phyloP scores from a whole-genome alignment of 805 yeast species.

The Zygosaccharomyces siamensis region DNA sequence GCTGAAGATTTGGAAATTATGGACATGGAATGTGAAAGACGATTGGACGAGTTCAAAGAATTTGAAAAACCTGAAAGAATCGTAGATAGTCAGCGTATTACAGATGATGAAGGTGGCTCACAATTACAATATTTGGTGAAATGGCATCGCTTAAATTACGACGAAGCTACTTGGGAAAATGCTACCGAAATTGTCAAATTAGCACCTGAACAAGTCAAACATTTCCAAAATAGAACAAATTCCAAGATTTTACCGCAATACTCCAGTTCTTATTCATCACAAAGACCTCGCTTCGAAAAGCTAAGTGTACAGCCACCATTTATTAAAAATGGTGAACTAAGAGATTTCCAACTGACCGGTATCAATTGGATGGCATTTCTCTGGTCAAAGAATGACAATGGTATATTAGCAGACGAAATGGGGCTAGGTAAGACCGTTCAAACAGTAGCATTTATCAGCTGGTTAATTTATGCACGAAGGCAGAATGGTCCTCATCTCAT shows the following conservation, averaged over 20 bases:
- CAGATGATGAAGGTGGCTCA: constrained; percentile 49
- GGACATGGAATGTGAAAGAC: constrained; percentile 85
- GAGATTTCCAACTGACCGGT: constrained; percentile 98
- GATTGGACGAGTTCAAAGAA: constrained; percentile 77
- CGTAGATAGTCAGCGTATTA: constrained; percentile 74
- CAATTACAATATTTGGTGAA: constrained; percentile 80
- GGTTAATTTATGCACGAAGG: constrained; percentile 92
- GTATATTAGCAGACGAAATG: constrained; percentile 98
- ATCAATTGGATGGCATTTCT: constrained; percentile 99
- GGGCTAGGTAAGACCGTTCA: constrained; percentile 98
- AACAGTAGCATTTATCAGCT: constrained; percentile 87
- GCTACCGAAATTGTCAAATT: constrained; percentile 80
- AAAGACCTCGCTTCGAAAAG: constrained; percentile 87
- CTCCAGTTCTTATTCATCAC: constrained; percentile 61
- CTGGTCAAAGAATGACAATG: constrained; percentile 97
- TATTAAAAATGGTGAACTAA: constrained; percentile 82
- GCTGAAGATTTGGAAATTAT: constrained; percentile 89
- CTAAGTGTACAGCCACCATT: constrained; percentile 80
- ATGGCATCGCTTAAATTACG: constrained; percentile 91
- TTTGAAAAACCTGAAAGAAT: constrained; percentile 85
- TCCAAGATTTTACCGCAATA: constrained; percentile 80
- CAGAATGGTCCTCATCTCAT: constrained; percentile 97
- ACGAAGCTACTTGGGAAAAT: constrained; percentile 95
- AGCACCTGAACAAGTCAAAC: constrained; percentile 79
- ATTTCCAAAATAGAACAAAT: constrained; percentile 72